These are phyloP conservation scores for Tilletiaria anomala DNA, from an alignment of 1,284 basidiomycete species.

Conservation along the genomic window DNA sequence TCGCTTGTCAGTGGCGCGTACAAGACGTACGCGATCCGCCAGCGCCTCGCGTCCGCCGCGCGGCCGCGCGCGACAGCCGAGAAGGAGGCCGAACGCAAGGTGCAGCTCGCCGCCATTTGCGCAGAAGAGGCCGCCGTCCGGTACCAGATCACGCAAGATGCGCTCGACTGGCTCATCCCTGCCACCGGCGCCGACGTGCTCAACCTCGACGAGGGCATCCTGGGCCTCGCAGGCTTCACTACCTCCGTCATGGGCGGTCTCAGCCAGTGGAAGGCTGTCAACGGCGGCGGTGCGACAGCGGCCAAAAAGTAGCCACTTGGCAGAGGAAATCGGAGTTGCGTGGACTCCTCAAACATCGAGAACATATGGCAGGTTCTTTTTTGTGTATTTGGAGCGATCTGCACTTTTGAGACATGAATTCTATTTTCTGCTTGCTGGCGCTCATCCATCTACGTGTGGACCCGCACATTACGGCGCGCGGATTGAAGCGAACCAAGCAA, in stretches of 20 bases:
- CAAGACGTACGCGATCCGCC: slow-evolving; percentile 33
- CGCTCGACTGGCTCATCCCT: slow-evolving; percentile 74
- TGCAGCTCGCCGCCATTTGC: slow-evolving; percentile 49
- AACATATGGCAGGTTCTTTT: too few relatives aligned
- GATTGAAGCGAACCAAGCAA: too few relatives aligned
- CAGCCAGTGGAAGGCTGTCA: slow-evolving; percentile 37
- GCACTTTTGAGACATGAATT: too few relatives aligned
- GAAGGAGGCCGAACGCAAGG: slow-evolving; percentile 54
- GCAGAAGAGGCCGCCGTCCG: slow-evolving; percentile 55
- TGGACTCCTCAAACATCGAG: too few relatives aligned
- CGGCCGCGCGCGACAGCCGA: slow-evolving; percentile 47
- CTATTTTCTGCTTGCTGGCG: too few relatives aligned
- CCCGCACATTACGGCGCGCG: too few relatives aligned
- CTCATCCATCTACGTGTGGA: too few relatives aligned
- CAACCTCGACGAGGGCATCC: slow-evolving; percentile 63
- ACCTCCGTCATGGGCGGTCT: slow-evolving; percentile 33
- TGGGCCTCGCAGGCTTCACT: slow-evolving; percentile 33
- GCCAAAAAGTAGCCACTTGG: slow-evolving; percentile 32
- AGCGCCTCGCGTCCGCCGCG: slow-evolving; percentile 18
- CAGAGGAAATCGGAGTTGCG: too few relatives aligned
- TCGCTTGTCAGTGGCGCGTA: slow-evolving; percentile 27
- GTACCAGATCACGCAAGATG: slow-evolving; percentile 65
- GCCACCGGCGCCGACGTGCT: slow-evolving; percentile 66
- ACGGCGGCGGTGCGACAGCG: slow-evolving; percentile 16
- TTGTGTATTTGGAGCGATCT: too few relatives aligned